These are phyloP conservation scores for Fusarium sp. DNA, from an alignment of 2,329 filamentous ascomycete species.

Conservation along the genomic window DNA sequence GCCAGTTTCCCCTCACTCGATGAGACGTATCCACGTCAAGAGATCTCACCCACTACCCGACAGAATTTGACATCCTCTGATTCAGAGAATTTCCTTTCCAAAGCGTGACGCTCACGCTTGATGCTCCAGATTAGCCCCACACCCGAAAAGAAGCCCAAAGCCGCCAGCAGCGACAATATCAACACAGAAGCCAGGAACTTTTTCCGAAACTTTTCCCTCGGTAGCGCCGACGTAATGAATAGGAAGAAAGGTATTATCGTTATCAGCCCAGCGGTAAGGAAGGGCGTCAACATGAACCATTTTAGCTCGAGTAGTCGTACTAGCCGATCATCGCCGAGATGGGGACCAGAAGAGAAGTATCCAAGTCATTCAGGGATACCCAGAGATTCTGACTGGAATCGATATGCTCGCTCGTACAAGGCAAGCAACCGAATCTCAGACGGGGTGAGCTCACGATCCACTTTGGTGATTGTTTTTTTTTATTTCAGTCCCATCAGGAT, in stretches of 20 bases:
- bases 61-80: no score
- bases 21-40: not conserved
- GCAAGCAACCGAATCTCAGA: not conserved
- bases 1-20: not conserved
- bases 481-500: not conserved
- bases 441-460: not conserved
- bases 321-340: not conserved
- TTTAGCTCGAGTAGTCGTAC: no score
- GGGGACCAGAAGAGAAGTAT: not conserved
- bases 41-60: not conserved
- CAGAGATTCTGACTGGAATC: constrained; percentile 8
- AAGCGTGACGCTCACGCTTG: not conserved
- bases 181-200: no score
- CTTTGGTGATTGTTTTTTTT: not conserved
- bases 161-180: no score
- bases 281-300: no score
- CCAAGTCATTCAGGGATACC: constrained; percentile 11
- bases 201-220: no score
- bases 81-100: not conserved
- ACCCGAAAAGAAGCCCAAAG: no score
- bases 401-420: not conserved
- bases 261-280: rapidly evolving
- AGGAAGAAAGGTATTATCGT: no score
- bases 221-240: no score
- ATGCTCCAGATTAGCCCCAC: rapidly evolving